Evolutionary conservation across 1,284 basidiomycete genomes (phyloP), one percentile per base, ranked within the genome.

Genomic region (Microbotryum scabiosae): DNA sequence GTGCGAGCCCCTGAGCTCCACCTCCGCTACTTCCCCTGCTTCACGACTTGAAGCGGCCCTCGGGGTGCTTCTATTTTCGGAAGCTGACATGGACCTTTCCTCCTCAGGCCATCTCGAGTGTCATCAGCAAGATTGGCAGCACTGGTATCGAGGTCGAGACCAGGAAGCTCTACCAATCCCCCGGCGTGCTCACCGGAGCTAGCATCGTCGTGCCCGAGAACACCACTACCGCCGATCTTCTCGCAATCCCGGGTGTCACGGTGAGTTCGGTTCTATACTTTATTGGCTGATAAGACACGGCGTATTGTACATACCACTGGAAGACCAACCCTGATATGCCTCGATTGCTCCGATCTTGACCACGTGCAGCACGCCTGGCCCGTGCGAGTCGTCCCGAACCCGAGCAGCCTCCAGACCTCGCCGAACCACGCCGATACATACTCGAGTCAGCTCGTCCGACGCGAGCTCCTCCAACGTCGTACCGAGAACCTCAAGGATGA

Each of bases 401-500:
- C 63, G 4, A 16, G n/a, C 20, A 2, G 36, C 59, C 25, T 43
- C 53, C 49, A 20, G 9, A 8, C n/a, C 36, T 46, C 20, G n/a
- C n/a, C 46, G 30, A 25, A 5, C 5, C 41, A 32, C 21, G 44
- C 21, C 32, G 2, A 41, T 30, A 21, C 45, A 16, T 52, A 53
- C 43, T 18, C 16, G 14, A 20, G 49, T n/a, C 23, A 36, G 23
- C 32, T 18, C 30, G 30, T 28, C n/a, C 18, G 25, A 26, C 26
- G 20, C 30, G 28, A n/a, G 12, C 57, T 26, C 21, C 10, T 36
- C 50, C 21, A 25, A 5, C 26, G 46, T 30, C 43, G 32, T 28
- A 1, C 45, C 14, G 51, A 41, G 0, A 56, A 56, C 20, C 82
- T 83, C 60, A 77, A 76, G 5, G 67, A 76, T 59, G 82, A 82